A percentile compares a stretch with the other conserved stretches of the same genome.
phyloP scores from a whole-genome alignment of 768 basidiomycete genomes.

The Russula compacta region DNA sequence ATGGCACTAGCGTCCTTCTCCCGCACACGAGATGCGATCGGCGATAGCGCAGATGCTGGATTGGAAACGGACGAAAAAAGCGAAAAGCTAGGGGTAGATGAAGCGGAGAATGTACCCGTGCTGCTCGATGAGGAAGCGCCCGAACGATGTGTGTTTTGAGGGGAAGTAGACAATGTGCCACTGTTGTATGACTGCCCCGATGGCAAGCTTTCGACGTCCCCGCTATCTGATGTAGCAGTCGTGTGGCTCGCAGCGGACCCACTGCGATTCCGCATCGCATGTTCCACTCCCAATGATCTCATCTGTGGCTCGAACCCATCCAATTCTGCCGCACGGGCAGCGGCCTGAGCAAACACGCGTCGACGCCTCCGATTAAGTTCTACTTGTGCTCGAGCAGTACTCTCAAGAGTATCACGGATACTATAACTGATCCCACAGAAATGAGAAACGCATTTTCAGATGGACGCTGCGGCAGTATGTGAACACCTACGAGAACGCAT shows the following conservation, averaged over 20 bases:
- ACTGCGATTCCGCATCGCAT: constrained; percentile 21
- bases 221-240: constrained; percentile 26
- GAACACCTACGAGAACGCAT: constrained; percentile 72
- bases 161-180: constrained; percentile 27
- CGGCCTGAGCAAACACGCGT: constrained; percentile 66
- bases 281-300: constrained; percentile 39
- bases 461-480: background rate
- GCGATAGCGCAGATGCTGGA: constrained; percentile 51
- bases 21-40: constrained; percentile 70
- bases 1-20: constrained; percentile 82
- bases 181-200: constrained; percentile 15
- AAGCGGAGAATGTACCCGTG: constrained; percentile 32
- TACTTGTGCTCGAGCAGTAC: constrained; percentile 68
- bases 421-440: constrained; percentile 40
- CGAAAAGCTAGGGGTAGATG: constrained; percentile 32
- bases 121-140: constrained; percentile 52
- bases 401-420: constrained; percentile 70
- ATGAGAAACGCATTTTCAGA: constrained; percentile 19
- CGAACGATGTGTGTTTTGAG: constrained; percentile 29
- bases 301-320: constrained; percentile 33
- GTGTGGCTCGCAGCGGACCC: constrained; percentile 22
- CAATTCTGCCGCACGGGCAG: constrained; percentile 57
- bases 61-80: constrained; percentile 23
- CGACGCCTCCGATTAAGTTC: constrained; percentile 74
- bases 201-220: constrained; percentile 19